Evolutionary conservation across 176 grass and related monocot species (phyloP), one percentile per base, ranked within the genome.

Genomic region (Eragrostis nindensis): DNA sequence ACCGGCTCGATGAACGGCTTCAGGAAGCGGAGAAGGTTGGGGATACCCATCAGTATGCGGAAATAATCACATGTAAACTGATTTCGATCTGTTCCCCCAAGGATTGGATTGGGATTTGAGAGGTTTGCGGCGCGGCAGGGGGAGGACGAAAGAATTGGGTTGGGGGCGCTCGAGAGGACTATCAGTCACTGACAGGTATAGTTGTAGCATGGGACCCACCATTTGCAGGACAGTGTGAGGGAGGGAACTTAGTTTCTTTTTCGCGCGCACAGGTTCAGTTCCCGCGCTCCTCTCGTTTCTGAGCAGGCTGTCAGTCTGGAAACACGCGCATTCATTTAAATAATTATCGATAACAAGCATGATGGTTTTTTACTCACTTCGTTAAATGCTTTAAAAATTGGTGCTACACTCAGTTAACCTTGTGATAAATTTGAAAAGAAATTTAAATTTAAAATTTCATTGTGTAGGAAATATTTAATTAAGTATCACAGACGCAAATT

Each of bases 1-100:
- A 93, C 86, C 12, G 88, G 94, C 41, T 90, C 71, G 74, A 97
- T 97, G 75, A 93, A 93, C 16, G 94, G 91, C 77, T 93, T 93
- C 67, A 97, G 65, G 77, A 97, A 93, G 66, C 86, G 86, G 85
- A 97, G 94, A 45, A 97, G 90, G 75, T 91, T 93, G n/a, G 85
- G 90, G 49, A 97, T 97, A 6, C 94, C 94, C 94, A 97, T 97
- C 61, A 21, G 19, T 8, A 4, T 6, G 84, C 47, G 29, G 22
- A 44, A 22, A 55, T 1, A 32, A 64, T 44, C 68, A 3, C 12
- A 21, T 11, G 5, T 47, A 9, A 45, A 44, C 13, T 66, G 69
- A 15, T 43, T 79, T 19, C 66, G 27, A 2, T 62, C 29, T 48
- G 25, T 9, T 66, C 41, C 22, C 6, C 7, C 73, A n/a, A 59